These are phyloP conservation scores for Oryza longistaminata DNA, from an alignment of 176 grass and related monocot species.

Conservation along the genomic window DNA sequence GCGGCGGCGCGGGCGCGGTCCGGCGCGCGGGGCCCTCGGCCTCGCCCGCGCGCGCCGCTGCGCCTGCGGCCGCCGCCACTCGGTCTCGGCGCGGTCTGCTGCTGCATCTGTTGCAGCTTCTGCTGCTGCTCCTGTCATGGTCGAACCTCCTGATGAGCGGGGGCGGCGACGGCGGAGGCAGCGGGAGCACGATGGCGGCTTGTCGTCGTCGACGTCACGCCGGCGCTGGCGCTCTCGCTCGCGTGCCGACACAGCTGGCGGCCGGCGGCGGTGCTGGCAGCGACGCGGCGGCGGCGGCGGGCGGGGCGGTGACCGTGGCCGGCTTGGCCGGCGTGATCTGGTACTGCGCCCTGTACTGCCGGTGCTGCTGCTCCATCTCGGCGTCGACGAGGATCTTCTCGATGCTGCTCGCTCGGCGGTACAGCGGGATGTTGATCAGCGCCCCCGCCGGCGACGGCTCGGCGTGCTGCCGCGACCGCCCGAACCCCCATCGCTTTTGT, in stretches of 20 bases:
- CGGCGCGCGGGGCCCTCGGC: constrained; percentile 32
- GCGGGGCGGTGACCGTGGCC: background rate
- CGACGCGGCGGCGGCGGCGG: background rate
- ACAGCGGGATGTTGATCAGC: constrained; percentile 72
- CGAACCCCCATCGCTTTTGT: constrained; percentile 91
- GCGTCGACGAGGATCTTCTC: constrained; percentile 93
- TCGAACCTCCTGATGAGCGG: constrained; percentile 57
- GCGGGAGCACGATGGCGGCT: constrained; percentile 34
- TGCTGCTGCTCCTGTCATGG: constrained; percentile 58
- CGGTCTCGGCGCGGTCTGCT: constrained; percentile 38
- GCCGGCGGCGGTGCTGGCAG: background rate
- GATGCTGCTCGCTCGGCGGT: constrained; percentile 91
- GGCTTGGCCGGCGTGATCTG: constrained; percentile 46
- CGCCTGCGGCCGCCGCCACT: constrained; percentile 47
- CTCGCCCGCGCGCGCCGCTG: constrained; percentile 33
- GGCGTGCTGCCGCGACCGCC: constrained; percentile 47
- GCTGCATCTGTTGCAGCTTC: constrained; percentile 35
- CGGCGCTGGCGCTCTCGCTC: constrained; percentile 13
- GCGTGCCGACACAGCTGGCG: background rate
- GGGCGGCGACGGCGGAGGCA: constrained; percentile 52
- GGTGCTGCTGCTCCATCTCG: constrained; percentile 60
- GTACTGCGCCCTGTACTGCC: constrained; percentile 55
- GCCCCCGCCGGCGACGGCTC: constrained; percentile 46
- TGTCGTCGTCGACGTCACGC: background rate
- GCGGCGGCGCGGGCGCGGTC: constrained; percentile 56